Percentiles rank a stretch among this genome's conserved stretches.
Conservation (phyloP, 331 rosid species). For the Stylosanthes scabra region DNA sequence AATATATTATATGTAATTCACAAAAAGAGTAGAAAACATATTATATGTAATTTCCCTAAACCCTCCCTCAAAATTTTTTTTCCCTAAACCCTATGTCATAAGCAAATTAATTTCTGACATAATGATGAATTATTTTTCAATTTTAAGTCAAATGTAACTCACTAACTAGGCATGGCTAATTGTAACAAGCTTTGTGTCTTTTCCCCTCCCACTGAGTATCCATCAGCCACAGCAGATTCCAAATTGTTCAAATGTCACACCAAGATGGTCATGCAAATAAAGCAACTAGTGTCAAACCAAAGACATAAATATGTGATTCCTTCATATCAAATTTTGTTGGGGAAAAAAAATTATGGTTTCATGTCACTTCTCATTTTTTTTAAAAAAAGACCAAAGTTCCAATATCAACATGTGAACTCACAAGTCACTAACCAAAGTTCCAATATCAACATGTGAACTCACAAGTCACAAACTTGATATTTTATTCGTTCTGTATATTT, state of each 20-base stretch:
- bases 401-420: background rate
- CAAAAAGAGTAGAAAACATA: too few relatives aligned
- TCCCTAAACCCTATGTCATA: too few relatives aligned
- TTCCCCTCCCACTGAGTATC: background rate
- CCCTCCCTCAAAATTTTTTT: too few relatives aligned
- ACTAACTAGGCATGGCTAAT: too few relatives aligned
- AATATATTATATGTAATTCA: too few relatives aligned
- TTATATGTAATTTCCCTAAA: too few relatives aligned
- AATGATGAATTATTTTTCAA: too few relatives aligned
- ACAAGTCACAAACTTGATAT: background rate
- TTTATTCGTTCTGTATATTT: background rate
- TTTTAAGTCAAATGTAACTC: too few relatives aligned
- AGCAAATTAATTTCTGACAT: too few relatives aligned
- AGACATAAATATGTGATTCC: background rate
- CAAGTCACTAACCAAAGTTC: background rate
- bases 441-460: too few relatives aligned
- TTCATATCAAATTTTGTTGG: conserved; percentile 8
- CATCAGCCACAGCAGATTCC: conserved; percentile 3
- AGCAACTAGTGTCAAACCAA: background rate
- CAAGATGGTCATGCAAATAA: too few relatives aligned
- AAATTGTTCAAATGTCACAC: background rate
- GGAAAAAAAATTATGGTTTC: background rate
- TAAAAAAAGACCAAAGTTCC: background rate
- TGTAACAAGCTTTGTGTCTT: conserved; percentile 10
- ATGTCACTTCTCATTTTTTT: background rate